Conservation (phyloP, 257 asterid genomes). For the Nicotiana tomentosiformis region DNA sequence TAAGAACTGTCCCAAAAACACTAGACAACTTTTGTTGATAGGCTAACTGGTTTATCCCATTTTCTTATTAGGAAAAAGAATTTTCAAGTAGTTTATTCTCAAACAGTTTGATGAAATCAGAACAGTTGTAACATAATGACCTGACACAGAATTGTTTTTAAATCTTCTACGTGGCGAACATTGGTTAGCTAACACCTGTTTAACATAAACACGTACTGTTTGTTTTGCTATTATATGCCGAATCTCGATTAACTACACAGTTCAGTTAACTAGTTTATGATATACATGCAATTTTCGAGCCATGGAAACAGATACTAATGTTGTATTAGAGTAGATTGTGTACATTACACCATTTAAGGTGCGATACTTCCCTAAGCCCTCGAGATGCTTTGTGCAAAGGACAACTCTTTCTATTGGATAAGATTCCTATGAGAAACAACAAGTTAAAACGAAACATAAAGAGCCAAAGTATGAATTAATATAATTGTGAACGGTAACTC, state of each 20-base stretch:
- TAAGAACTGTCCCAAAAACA: slow-evolving; percentile 7
- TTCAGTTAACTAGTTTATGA: background rate
- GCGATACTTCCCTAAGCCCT: too few species aligned
- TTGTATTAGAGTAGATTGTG: too few species aligned
- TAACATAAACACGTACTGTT: too few species aligned
- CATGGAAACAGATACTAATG: too few species aligned
- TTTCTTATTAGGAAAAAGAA: background rate
- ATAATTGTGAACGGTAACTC: too few species aligned
- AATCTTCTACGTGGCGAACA: background rate
- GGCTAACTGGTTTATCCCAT: slow-evolving; percentile 5
- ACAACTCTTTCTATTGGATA: background rate
- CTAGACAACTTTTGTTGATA: slow-evolving; percentile 6
- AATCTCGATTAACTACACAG: too few species aligned
- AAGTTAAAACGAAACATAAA: background rate
- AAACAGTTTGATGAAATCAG: background rate
- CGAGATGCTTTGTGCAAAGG: too few species aligned
- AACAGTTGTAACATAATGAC: slow-evolving; percentile 5
- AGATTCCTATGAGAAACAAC: background rate
- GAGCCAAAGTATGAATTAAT: background rate
- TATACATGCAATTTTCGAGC: too few species aligned
- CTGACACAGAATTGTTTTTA: background rate
- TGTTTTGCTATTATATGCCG: too few species aligned
- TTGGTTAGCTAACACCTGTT: background rate
- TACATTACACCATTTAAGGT: too few species aligned
- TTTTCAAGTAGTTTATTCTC: background rate